Evolutionary conservation across 1,139 yeast species (phyloP).

Genomic region (Hansenula lynferdii): DNA sequence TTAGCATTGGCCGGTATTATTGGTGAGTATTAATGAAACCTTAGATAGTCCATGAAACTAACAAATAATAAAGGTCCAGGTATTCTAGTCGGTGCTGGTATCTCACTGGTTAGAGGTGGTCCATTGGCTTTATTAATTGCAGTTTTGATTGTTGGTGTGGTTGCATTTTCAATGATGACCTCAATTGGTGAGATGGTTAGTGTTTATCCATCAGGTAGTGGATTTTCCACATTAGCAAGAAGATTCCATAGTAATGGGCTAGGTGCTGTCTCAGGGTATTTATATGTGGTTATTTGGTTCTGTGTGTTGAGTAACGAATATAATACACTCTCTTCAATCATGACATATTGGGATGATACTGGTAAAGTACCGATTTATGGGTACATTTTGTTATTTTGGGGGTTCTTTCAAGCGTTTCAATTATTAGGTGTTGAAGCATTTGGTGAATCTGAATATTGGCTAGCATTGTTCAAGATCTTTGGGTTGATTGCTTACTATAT

Average conservation of each 20-base stretch:
- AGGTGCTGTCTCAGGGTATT: slow-evolving; percentile 80
- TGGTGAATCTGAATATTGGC: slow-evolving; percentile 67
- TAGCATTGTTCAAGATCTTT: slow-evolving; percentile 61
- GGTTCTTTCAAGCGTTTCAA: slow-evolving; percentile 38
- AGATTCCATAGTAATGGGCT: slow-evolving; percentile 65
- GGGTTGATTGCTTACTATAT: slow-evolving; percentile 71
- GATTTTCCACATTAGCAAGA: slow-evolving; percentile 51
- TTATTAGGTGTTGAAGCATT: slow-evolving; percentile 57
- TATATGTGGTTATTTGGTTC: slow-evolving; percentile 86
- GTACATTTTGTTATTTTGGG: slow-evolving; percentile 59
- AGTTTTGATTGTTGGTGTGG: slow-evolving; percentile 58
- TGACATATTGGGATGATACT: slow-evolving; percentile 61
- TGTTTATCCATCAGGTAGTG: slow-evolving; percentile 65
- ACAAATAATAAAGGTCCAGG: too few species aligned
- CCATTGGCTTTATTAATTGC: slow-evolving; percentile 63
- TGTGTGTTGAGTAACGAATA: slow-evolving; percentile 79
- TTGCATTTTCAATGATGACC: slow-evolving; percentile 63
- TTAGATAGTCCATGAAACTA: too few species aligned
- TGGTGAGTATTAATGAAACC: too few species aligned
- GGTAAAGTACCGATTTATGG: slow-evolving; percentile 60
- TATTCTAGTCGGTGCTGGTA: slow-evolving; percentile 42
- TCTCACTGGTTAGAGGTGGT: slow-evolving; percentile 47
- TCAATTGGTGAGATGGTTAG: slow-evolving; percentile 77
- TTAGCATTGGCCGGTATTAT: slow-evolving; percentile 52
- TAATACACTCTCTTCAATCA: slow-evolving; percentile 72